Evolutionary conservation across 2,329 filamentous ascomycete genomes (phyloP).

Genomic region (Claviceps africana): DNA sequence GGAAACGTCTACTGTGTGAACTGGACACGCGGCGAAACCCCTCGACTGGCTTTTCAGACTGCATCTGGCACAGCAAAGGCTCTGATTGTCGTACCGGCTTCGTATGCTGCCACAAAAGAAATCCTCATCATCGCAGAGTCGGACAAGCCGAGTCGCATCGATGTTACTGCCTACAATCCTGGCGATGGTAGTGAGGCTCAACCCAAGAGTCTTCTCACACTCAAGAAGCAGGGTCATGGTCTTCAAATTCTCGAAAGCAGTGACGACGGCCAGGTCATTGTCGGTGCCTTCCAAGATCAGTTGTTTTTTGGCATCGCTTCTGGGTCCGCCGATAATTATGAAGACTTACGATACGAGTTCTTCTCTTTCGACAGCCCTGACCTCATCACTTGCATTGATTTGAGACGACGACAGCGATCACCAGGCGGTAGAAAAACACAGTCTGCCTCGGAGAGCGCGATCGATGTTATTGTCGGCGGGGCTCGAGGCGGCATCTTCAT

Average conservation of each 20-base stretch:
- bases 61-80: slow-evolving; percentile 30
- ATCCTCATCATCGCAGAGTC: slow-evolving; percentile 34
- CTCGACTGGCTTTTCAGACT: slow-evolving; percentile 27
- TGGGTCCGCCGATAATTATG: slow-evolving; percentile 10
- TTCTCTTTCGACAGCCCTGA: slow-evolving; percentile 46
- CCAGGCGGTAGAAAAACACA: slow-evolving; percentile 13
- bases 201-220: slow-evolving; percentile 23
- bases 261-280: slow-evolving; percentile 42
- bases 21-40: slow-evolving; percentile 37
- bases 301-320: slow-evolving; percentile 21
- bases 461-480: slow-evolving; percentile 71
- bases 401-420: slow-evolving; percentile 28
- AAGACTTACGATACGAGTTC: slow-evolving; percentile 35
- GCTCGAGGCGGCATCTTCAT: slow-evolving; percentile 62
- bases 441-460: slow-evolving; percentile 19
- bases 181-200: slow-evolving; percentile 14
- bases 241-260: slow-evolving; percentile 32
- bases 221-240: slow-evolving; percentile 21
- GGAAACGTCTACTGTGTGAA: slow-evolving; percentile 43
- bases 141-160: slow-evolving; percentile 18
- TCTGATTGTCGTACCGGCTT: slow-evolving; percentile 28
- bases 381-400: slow-evolving; percentile 52
- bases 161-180: slow-evolving; percentile 33
- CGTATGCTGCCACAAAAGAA: slow-evolving; percentile 24
- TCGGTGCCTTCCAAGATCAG: slow-evolving; percentile 24